phyloP scores from a whole-genome alignment of 129 eudicot genomes.

The Deinandra increscens region DNA sequence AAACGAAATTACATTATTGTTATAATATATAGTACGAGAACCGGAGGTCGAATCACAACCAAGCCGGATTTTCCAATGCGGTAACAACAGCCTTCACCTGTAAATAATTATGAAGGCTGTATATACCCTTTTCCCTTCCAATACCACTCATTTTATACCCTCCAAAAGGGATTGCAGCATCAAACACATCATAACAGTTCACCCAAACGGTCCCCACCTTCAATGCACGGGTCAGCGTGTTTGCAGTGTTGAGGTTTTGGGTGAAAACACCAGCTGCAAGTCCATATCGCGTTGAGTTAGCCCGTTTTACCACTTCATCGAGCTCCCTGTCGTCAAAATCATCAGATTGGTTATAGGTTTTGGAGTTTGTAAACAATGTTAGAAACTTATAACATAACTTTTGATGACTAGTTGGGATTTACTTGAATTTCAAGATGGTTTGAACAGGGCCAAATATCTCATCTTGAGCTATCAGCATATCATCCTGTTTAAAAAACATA shows the following conservation, averaged over 20 bases:
- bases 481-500: constrained; percentile 47
- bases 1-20: constrained; percentile 6
- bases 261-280: constrained; percentile 95
- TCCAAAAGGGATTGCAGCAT: constrained; percentile 85
- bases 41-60: constrained; percentile 39
- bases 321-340: constrained; percentile 38
- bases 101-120: constrained; percentile 69
- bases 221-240: constrained; percentile 61
- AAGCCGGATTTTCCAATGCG: constrained; percentile 66
- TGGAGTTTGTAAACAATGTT: background rate
- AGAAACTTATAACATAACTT: background rate
- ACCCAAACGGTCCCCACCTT: constrained; percentile 81
- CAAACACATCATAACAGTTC: constrained; percentile 71
- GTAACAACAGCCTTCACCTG: constrained; percentile 83
- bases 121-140: constrained; percentile 82
- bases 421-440: constrained; percentile 80
- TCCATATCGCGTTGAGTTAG: constrained; percentile 62
- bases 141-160: constrained; percentile 89
- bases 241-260: constrained; percentile 58
- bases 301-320: constrained; percentile 69
- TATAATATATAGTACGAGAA: background rate
- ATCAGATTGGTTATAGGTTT: background rate
- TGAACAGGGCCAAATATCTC: constrained; percentile 93
- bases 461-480: constrained; percentile 80
- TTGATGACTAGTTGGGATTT: constrained; percentile 24